Evolutionary conservation across 2,329 filamentous ascomycete genomes (phyloP).

Genomic region (Ramularia collo-cygni): DNA sequence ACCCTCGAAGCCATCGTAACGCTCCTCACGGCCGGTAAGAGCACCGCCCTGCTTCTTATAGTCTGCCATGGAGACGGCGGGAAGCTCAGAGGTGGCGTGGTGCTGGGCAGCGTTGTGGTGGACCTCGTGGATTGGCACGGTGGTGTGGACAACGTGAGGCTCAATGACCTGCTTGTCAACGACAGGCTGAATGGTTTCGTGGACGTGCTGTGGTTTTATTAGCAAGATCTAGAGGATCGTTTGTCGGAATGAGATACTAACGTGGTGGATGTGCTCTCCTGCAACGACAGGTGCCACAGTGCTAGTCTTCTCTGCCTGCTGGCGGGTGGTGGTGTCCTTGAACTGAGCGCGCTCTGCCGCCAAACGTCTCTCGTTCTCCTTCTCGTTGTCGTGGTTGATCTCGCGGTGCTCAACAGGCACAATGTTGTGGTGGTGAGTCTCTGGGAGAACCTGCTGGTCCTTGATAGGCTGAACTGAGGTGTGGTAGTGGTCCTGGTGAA

Average conservation of each 20-base stretch:
- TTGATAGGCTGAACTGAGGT: slow-evolving; percentile 60
- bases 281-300: slow-evolving; percentile 44
- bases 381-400: slow-evolving; percentile 54
- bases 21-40: slow-evolving; percentile 49
- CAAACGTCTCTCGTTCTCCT: slow-evolving; percentile 42
- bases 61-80: slow-evolving; percentile 57
- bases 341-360: slow-evolving; percentile 50
- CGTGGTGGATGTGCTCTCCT: slow-evolving; percentile 58
- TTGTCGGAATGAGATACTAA: background rate
- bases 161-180: slow-evolving; percentile 62
- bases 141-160: slow-evolving; percentile 62
- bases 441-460: slow-evolving; percentile 50
- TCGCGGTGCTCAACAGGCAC: slow-evolving; percentile 54
- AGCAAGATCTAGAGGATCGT: too few species aligned
- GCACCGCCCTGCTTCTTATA: slow-evolving; percentile 53
- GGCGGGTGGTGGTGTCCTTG: slow-evolving; percentile 42
- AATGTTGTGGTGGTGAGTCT: slow-evolving; percentile 57
- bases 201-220: slow-evolving; percentile 44
- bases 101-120: slow-evolving; percentile 62
- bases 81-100: slow-evolving; percentile 58
- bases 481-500: slow-evolving; percentile 68
- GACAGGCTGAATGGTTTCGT: slow-evolving; percentile 64
- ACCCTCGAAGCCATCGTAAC: slow-evolving; percentile 55
- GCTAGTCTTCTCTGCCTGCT: slow-evolving; percentile 43
- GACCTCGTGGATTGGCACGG: slow-evolving; percentile 63